A percentile compares a stretch with the other conserved stretches of the same genome.
phyloP scores from a whole-genome alignment of 495 filamentous ascomycete species.

The Penicillium turbatum region DNA sequence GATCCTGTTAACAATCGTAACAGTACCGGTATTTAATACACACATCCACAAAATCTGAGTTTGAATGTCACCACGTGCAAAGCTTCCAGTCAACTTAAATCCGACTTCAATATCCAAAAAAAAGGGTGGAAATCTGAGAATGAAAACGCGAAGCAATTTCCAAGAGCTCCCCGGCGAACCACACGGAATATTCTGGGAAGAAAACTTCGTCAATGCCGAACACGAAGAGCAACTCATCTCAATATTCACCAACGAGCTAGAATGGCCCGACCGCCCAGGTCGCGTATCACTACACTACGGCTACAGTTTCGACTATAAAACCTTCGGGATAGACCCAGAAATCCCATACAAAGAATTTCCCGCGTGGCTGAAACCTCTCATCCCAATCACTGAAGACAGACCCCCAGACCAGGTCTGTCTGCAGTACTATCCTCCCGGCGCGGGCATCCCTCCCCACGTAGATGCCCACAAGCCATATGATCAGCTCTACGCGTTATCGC shows the following conservation, averaged over 20 bases:
- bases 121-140: background rate
- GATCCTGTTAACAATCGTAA: background rate
- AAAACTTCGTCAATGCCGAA: constrained; percentile 30
- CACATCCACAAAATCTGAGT: background rate
- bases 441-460: constrained; percentile 41
- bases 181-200: constrained; percentile 30
- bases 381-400: constrained; percentile 33
- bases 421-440: constrained; percentile 40
- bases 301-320: constrained; percentile 44
- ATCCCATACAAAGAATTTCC: constrained; percentile 41
- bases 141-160: constrained; percentile 14
- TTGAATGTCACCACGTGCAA: background rate
- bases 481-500: constrained; percentile 38
- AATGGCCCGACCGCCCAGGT: constrained; percentile 36
- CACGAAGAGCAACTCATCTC: constrained; percentile 34
- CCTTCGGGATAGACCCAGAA: constrained; percentile 36
- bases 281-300: constrained; percentile 40
- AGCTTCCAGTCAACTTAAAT: background rate
- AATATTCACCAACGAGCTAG: constrained; percentile 30
- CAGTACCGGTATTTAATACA: constrained; percentile 4
- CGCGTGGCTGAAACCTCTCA: constrained; percentile 34
- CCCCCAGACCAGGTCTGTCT: constrained; percentile 42
- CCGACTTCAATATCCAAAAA: background rate
- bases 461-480: constrained; percentile 38
- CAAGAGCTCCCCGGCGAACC: constrained; percentile 30